Evolutionary conservation across 2,329 filamentous ascomycete species (phyloP).

Genomic region (Tolypocladium nubicola): DNA sequence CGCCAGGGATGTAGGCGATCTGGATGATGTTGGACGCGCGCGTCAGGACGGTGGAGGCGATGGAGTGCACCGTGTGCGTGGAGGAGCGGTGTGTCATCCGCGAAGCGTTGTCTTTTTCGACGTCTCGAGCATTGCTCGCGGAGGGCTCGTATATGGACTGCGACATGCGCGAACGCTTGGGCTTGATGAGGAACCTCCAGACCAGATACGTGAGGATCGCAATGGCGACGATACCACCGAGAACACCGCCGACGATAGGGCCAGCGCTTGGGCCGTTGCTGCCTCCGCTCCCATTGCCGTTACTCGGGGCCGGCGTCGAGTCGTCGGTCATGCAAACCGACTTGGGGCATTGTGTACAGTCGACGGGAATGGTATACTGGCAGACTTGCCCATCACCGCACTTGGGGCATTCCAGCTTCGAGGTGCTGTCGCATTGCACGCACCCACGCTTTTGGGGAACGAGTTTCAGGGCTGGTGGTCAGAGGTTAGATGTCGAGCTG

Average conservation of each 20-base stretch:
- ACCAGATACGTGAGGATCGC: constrained; percentile 68
- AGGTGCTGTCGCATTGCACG: constrained; percentile 31
- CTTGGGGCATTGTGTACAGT: constrained; percentile 35
- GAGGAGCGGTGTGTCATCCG: constrained; percentile 53
- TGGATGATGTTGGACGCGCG: constrained; percentile 98
- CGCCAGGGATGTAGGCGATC: constrained; percentile 96
- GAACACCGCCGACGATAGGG: constrained; percentile 82
- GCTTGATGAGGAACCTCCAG: constrained; percentile 82
- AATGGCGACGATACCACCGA: constrained; percentile 72
- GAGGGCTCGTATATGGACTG: constrained; percentile 47
- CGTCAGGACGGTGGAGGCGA: constrained; percentile 90
- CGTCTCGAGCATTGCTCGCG: constrained; percentile 28
- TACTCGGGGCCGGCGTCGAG: constrained; percentile 4
- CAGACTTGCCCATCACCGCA: constrained; percentile 33
- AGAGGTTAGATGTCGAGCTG: background rate
- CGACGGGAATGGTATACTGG: constrained; percentile 31
- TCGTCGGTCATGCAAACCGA: constrained; percentile 32
- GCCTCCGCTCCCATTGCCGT: constrained; percentile 6
- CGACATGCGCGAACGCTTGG: constrained; percentile 53
- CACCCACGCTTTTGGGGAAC: constrained; percentile 31
- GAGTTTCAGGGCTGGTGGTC: constrained; percentile 19
- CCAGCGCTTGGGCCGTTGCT: constrained; percentile 56
- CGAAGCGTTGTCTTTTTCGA: constrained; percentile 35
- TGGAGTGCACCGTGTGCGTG: constrained; percentile 77
- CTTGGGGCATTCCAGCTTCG: constrained; percentile 31